These are phyloP conservation scores for Dryas integrifolia DNA, from an alignment of 331 rosid species.

Conservation along the genomic window DNA sequence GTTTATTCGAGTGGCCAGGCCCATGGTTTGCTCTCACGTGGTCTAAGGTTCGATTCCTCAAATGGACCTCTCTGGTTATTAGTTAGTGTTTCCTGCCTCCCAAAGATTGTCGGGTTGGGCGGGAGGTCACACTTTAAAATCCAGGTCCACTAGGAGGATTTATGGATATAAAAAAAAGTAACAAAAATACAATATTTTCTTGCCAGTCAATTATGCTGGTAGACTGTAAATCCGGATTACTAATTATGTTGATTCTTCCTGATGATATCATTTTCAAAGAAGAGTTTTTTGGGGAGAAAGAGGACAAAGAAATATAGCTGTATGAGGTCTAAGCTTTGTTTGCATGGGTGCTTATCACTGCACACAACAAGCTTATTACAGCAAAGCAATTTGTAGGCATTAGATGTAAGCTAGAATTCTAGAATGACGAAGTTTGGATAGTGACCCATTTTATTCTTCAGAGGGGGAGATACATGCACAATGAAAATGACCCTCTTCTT, in stretches of 20 bases:
- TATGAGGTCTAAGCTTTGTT: constrained; percentile 26
- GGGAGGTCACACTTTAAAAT: no score
- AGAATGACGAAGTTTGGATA: constrained; percentile 23
- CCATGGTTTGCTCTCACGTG: no score
- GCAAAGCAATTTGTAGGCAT: constrained; percentile 19
- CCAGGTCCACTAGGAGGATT: no score
- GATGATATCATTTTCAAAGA: constrained; percentile 1
- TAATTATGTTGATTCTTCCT: no score
- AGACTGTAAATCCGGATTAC: no score
- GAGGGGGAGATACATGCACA: neutral
- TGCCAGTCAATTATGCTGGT: no score
- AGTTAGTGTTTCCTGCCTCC: no score
- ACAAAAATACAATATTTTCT: no score
- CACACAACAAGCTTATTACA: constrained; percentile 21
- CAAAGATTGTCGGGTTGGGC: no score
- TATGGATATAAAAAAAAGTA: no score
- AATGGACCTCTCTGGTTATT: no score
- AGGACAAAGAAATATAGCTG: constrained; percentile 40
- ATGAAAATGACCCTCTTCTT: constrained; percentile 31
- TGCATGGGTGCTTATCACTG: constrained; percentile 13
- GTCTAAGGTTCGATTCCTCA: no score
- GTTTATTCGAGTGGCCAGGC: neutral
- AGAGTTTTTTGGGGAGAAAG: constrained; percentile 12
- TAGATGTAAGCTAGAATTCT: constrained; percentile 19
- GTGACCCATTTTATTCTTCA: constrained; percentile 36